Conservation (phyloP, 495 filamentous ascomycete genomes). For the Xylaria cubensis region DNA sequence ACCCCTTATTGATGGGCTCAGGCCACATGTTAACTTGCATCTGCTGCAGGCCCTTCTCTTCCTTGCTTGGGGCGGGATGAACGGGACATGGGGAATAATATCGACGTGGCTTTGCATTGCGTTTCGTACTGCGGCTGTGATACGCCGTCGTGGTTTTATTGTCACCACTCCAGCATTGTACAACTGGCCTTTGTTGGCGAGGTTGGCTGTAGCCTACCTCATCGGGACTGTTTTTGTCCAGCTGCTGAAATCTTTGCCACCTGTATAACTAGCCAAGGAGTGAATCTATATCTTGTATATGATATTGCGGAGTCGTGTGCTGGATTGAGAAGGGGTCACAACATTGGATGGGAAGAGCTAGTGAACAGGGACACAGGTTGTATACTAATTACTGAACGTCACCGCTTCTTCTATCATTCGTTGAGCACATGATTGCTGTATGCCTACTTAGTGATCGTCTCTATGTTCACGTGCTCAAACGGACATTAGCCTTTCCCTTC, state of each 20-base stretch:
- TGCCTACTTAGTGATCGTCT: neutral
- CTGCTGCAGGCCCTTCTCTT: neutral
- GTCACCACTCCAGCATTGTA: neutral
- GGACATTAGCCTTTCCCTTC: neutral
- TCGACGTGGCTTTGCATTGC: conserved; percentile 15
- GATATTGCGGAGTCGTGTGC: neutral
- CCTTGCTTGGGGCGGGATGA: neutral
- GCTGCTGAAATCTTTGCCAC: neutral
- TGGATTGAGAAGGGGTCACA: neutral
- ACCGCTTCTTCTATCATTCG: neutral
- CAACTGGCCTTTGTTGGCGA: neutral
- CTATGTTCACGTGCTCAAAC: neutral
- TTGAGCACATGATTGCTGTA: neutral
- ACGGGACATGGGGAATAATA: neutral
- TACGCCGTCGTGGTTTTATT: neutral
- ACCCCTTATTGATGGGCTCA: neutral
- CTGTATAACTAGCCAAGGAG: neutral
- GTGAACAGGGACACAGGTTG: neutral
- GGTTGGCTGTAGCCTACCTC: neutral
- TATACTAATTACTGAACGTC: neutral
- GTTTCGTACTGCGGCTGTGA: neutral
- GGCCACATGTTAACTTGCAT: neutral
- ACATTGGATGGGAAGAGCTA: neutral
- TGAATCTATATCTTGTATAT: neutral
- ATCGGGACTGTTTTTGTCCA: neutral